phyloP scores from a whole-genome alignment of 495 filamentous ascomycete genomes.

The Xylaria nigripes region DNA sequence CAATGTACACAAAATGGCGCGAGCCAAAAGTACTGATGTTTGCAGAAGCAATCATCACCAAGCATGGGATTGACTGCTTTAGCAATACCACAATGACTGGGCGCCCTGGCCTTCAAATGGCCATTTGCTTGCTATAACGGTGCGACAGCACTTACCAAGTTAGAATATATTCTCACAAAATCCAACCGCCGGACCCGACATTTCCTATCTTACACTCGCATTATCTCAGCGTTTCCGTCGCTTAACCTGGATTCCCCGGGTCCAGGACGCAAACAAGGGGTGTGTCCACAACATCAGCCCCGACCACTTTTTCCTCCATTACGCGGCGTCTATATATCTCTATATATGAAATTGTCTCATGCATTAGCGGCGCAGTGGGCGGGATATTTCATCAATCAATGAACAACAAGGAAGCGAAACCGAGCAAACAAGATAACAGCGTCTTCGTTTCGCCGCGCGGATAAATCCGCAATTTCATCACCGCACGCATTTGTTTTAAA shows the following conservation, averaged over 20 bases:
- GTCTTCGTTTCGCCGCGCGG: not conserved
- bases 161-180: not conserved
- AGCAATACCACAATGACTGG: not conserved
- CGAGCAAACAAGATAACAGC: not conserved
- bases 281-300: not conserved
- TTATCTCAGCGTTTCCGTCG: not conserved
- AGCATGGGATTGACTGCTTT: not conserved
- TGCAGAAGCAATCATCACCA: not conserved
- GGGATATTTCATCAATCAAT: not conserved
- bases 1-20: not conserved
- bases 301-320: not conserved
- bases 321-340: slow-evolving; percentile 32
- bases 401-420: not conserved
- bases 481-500: too few species aligned
- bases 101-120: not conserved
- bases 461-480: too few species aligned
- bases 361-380: slow-evolving; percentile 6
- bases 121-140: too few species aligned
- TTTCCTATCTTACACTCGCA: not conserved
- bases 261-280: not conserved
- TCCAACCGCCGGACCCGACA: not conserved
- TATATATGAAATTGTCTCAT: slow-evolving; percentile 39
- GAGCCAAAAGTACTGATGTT: too few species aligned
- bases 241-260: not conserved
- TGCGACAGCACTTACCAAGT: not conserved